These are phyloP conservation scores for Cystobasidium ongulense DNA, from an alignment of 768 basidiomycete species.

Conservation along the genomic window DNA sequence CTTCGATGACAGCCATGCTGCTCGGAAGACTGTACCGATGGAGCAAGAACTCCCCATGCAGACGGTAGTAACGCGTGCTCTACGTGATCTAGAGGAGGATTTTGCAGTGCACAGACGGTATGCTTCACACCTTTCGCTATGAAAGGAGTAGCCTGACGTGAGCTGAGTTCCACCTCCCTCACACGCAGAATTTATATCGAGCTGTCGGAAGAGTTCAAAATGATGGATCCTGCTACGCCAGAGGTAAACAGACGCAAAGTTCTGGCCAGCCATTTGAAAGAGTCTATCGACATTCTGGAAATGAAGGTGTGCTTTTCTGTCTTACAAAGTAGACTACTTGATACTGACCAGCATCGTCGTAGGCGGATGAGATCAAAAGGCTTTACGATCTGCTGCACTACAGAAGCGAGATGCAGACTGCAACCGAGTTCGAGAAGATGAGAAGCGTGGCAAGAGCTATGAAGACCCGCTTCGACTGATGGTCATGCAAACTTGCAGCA, in stretches of 20 bases:
- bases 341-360: background rate
- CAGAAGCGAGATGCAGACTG: conserved; percentile 7
- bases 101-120: conserved; percentile 91
- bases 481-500: background rate
- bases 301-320: conserved; percentile 59
- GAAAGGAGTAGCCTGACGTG: too few relatives aligned
- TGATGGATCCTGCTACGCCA: conserved; percentile 67
- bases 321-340: background rate
- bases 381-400: conserved; percentile 71
- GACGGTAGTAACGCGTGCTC: conserved; percentile 70
- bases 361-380: conserved; percentile 88
- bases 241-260: conserved; percentile 71
- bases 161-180: background rate
- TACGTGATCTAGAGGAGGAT: conserved; percentile 86
- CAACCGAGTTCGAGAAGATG: background rate
- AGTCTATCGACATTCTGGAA: conserved; percentile 86
- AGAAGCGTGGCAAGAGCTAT: background rate
- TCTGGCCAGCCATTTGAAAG: conserved; percentile 77
- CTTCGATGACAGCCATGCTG: background rate
- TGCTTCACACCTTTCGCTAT: background rate
- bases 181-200: conserved; percentile 70
- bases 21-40: background rate
- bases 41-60: conserved; percentile 62
- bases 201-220: conserved; percentile 84
- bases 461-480: background rate